phyloP scores from a whole-genome alignment of 2,329 filamentous ascomycete species.

The Pseudocercospora fijiensis region DNA sequence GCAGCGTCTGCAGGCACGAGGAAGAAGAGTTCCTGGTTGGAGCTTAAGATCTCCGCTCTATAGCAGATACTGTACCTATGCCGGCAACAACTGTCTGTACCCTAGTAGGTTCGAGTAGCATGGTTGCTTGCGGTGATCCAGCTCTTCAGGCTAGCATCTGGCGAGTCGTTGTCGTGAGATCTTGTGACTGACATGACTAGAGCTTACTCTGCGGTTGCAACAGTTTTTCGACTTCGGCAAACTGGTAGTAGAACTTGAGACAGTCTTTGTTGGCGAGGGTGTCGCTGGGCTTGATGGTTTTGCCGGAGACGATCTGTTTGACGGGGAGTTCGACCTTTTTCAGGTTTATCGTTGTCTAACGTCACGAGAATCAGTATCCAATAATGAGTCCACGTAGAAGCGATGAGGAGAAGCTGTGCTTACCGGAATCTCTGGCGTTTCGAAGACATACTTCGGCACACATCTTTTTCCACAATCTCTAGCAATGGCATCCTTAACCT shows the following conservation, averaged over 20 bases:
- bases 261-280: conserved; percentile 75
- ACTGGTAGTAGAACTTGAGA: conserved; percentile 75
- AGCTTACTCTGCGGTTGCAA: conserved; percentile 51
- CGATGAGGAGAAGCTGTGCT: conserved; percentile 38
- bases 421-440: conserved; percentile 78
- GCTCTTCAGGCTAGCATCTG: neutral
- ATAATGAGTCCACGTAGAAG: neutral
- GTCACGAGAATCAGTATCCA: neutral
- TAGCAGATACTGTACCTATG: neutral
- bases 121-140: too few species aligned
- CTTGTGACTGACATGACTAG: conserved; percentile 27
- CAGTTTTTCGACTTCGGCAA: conserved; percentile 68
- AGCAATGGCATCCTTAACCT: conserved; percentile 64
- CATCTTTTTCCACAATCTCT: conserved; percentile 69
- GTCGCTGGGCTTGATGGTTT: conserved; percentile 70
- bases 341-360: conserved; percentile 72
- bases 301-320: conserved; percentile 78
- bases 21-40: neutral
- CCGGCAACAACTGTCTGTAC: neutral
- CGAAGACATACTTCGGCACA: conserved; percentile 75
- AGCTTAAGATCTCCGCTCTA: neutral
- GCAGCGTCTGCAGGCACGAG: neutral
- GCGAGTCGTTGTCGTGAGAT: neutral
- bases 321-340: conserved; percentile 85
- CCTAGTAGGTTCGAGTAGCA: neutral